A percentile compares a stretch with the other conserved stretches of the same genome.
phyloP scores from a whole-genome alignment of 2,329 filamentous ascomycete genomes.

The Venturia carpophila region DNA sequence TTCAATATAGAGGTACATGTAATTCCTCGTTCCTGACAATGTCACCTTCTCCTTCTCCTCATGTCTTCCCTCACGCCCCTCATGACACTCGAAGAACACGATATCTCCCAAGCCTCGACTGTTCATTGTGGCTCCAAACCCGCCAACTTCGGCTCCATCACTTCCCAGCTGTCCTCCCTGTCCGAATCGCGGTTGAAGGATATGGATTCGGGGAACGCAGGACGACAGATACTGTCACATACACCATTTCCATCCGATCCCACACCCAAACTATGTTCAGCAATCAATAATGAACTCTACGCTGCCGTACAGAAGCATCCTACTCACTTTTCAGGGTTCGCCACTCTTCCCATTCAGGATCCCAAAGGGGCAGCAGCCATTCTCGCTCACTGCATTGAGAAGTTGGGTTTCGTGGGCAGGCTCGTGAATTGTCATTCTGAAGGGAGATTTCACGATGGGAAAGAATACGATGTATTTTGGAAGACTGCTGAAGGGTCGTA shows the following conservation, averaged over 20 bases:
- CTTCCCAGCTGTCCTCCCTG: neutral
- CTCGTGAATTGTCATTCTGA: neutral
- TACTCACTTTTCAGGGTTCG: neutral
- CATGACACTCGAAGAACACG: neutral
- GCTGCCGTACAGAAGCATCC: neutral
- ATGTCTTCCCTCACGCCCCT: too few species aligned
- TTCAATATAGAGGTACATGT: neutral
- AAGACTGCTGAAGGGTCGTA: neutral
- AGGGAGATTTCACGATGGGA: neutral
- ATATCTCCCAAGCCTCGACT: neutral
- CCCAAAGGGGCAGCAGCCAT: neutral
- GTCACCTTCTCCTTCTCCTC: too few species aligned
- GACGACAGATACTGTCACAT: neutral
- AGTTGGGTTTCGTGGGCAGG: neutral
- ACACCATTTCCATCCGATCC: neutral
- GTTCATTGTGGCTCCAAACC: neutral
- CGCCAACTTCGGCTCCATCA: neutral
- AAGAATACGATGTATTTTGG: neutral
- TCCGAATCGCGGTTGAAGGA: neutral
- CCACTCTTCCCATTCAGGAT: neutral
- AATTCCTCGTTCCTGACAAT: too few species aligned
- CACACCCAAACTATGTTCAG: neutral
- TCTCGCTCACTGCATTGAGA: neutral
- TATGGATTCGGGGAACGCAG: neutral
- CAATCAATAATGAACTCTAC: neutral